Evolutionary conservation across 345 rosid genomes (phyloP), one percentile per base, ranked within the genome.

Genomic region (Lumnitzera littorea): DNA sequence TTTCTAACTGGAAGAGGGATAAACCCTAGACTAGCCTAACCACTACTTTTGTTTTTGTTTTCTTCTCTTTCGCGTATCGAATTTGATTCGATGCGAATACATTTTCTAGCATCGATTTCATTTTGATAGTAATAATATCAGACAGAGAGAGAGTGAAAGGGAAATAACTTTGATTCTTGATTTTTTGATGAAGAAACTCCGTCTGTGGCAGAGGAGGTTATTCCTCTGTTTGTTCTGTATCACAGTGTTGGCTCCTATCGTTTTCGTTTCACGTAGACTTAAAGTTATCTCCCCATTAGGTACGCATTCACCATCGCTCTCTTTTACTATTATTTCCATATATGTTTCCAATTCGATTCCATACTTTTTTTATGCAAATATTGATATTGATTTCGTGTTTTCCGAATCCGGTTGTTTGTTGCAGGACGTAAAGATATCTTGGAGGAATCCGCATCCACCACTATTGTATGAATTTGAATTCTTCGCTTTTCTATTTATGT

Each of bases 171-270:
- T 36, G 43, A 36, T 36, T 36, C 10, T 36, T 36, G 11, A 36
- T 36, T 36, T 36, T 58, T 83, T 67, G 83, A 94, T 85, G 97
- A 87, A 75, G 83, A 82, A 78, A 76, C 16, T 63, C 46, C 87
- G 67, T 72, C 87, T 76, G 68, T 74, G 84, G 84, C 88, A 80
- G 95, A 87, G 96, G 97, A 81, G 80, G 54, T 9, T 84, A 65
- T 68, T 87, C 96, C 90, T 94, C 85, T 76, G 81, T 1, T 29
- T 87, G 74, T 91, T 94, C 58, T 76, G 77, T 59, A 68, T 82
- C 50, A 80, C 91, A 67, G 90, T 90, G 8, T 48, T 88, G 61
- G 81, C 96, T 70, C 99, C 99, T 6, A 58, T 94, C 46, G 8
- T 87, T 49, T 69, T 89, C 68, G 74, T 89, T 63, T 84, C 97